Evolutionary conservation across 2,329 filamentous ascomycete genomes (phyloP).

Genomic region (Cephalotrichum gorgonifer): DNA sequence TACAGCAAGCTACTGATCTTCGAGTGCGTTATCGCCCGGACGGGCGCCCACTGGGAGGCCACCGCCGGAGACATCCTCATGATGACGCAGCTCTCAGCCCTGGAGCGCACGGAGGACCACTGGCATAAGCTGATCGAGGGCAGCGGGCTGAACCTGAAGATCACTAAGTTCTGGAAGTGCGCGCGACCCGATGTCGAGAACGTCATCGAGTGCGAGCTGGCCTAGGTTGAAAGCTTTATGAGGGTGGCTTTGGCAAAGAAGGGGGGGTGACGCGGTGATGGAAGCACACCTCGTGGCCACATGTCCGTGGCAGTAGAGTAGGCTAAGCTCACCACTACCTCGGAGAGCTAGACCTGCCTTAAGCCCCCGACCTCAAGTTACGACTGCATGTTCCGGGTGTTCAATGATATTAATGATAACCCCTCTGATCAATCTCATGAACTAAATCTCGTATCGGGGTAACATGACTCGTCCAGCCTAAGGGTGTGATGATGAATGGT

Average conservation of each 20-base stretch:
- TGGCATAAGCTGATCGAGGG: conserved; percentile 10
- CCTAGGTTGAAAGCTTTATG: neutral
- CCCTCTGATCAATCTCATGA: too few species aligned
- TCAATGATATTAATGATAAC: too few species aligned
- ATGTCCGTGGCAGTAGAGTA: neutral
- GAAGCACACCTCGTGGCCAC: neutral
- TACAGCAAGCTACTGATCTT: conserved; percentile 22
- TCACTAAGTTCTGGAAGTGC: conserved; percentile 12
- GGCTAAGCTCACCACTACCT: too few species aligned
- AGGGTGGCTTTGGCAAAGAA: neutral
- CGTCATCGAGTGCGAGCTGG: conserved; percentile 13
- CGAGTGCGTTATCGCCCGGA: conserved; percentile 20
- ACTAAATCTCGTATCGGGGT: too few species aligned
- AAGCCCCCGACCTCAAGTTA: too few species aligned
- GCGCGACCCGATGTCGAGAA: conserved; percentile 7
- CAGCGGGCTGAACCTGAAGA: conserved; percentile 9
- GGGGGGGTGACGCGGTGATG: neutral
- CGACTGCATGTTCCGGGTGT: too few species aligned
- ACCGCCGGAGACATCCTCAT: conserved; percentile 19
- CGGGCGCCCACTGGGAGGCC: conserved; percentile 17
- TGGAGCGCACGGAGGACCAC: conserved; percentile 11
- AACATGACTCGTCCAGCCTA: too few species aligned
- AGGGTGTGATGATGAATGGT: too few species aligned
- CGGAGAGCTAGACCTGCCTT: too few species aligned
- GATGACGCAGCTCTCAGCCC: conserved; percentile 13